Base-by-base conservation (phyloP, 192 early-diverging fungal genomes). In the Coemansia sp. region DNA sequence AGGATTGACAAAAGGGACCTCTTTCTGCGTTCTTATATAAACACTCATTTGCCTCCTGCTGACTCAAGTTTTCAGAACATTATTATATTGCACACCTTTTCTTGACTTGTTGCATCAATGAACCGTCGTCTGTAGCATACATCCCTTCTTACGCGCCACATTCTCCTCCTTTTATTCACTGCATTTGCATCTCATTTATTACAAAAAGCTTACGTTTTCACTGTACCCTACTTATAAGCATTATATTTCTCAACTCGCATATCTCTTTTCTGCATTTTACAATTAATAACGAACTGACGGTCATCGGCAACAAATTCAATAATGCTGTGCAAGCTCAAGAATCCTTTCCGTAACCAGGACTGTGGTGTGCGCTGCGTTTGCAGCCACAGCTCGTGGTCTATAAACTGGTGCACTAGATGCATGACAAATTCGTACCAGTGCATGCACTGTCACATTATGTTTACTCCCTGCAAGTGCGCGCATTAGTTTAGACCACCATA, bases 331-430 rank as follows among this genome's bases (percentile, higher is more conserved):
- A 60, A 69, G 44, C 19, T 70, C 14, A 71, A 46, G 23, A 71
- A 68, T 40, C 48, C 57, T 1, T 54, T 74, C 21, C 46, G 65
- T 1, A 63, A 58, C 62, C 57, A 74, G 34, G 77, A 80, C n/a
- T 74, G 73, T 55, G 72, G 69, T 44, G 77, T 80, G 25, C 57
- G 72, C 12, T 80, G 77, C 22, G 67, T 70, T 19, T 80, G 77
- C 25, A 58, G 61, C 6, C 77, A 80, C 42, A 56, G 52, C 14
- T 74, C 77, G 20, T 80, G 77, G 77, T 80, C 77, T 38, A 61
- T 80, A 21, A 71, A 80, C 37, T 80, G 72, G 68, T 80, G 77
- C 56, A 57, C 46, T 28, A 68, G 52, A 36, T 80, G 77, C 62
- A 20, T 56, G 8, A 56, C 64, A 17, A 80, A 74, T 64, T 68